Evolutionary conservation across 345 rosid genomes (phyloP).

Genomic region (Firmiana major): DNA sequence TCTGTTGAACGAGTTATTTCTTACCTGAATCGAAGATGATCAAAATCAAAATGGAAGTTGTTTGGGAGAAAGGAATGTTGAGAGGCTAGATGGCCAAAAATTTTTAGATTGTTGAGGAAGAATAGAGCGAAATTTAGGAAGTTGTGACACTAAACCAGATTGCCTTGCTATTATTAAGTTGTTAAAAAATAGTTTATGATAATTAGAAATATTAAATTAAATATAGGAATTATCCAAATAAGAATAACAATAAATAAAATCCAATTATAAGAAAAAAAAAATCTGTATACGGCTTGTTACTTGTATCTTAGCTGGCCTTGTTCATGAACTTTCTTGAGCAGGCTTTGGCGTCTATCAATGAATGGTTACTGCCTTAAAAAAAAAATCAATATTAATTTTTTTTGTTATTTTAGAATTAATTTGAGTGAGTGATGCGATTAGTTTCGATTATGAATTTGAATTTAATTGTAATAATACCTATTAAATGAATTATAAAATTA

Average conservation of each 20-base stretch:
- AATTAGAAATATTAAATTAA: background rate
- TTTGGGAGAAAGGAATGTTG: background rate
- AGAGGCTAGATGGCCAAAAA: background rate
- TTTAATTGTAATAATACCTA: no score
- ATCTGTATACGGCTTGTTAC: no score
- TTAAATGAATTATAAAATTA: no score
- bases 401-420: no score
- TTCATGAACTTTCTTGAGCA: no score
- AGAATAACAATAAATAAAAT: background rate
- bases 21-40: background rate
- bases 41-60: background rate
- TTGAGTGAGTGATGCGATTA: no score
- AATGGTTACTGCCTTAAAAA: no score
- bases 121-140: background rate
- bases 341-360: no score
- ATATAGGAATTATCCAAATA: background rate
- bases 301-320: no score
- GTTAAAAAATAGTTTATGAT: background rate
- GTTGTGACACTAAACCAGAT: background rate
- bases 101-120: background rate
- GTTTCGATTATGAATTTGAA: no score
- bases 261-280: background rate
- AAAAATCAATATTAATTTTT: no score
- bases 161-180: background rate
- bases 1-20: background rate